Conservation (phyloP, 371 early-diverging fungal genomes). For the Mucor velutinosus region DNA sequence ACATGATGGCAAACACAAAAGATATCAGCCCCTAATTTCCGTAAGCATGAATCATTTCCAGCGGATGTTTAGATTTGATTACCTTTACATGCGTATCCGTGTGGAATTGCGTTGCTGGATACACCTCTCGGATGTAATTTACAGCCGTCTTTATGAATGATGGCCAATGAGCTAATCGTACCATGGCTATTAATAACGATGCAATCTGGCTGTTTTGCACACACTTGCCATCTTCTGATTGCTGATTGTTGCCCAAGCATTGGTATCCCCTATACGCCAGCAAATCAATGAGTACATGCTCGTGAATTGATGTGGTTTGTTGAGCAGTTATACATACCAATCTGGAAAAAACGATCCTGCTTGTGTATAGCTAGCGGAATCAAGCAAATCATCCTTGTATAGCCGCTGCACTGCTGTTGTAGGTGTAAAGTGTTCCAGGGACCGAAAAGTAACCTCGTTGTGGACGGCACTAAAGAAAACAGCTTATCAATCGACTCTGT, state of each 20-base stretch:
- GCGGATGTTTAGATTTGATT: not conserved
- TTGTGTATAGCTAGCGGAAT: slow-evolving; percentile 61
- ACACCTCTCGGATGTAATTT: slow-evolving; percentile 54
- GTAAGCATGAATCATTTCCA: not conserved
- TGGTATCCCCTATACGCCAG: slow-evolving; percentile 54
- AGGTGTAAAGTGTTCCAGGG: slow-evolving; percentile 35
- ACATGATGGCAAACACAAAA: slow-evolving; percentile 80
- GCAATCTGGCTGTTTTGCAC: not conserved
- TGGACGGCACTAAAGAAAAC: slow-evolving; percentile 40
- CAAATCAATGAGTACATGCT: not conserved
- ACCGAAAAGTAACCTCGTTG: slow-evolving; percentile 48
- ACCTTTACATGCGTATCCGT: slow-evolving; percentile 33
- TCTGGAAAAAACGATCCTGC: slow-evolving; percentile 89
- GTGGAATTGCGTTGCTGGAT: slow-evolving; percentile 24
- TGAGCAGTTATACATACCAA: slow-evolving; percentile 55
- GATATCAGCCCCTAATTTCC: slow-evolving; percentile 60
- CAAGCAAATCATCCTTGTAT: slow-evolving; percentile 42
- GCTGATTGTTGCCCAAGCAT: slow-evolving; percentile 50
- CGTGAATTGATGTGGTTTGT: not conserved
- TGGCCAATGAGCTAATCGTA: slow-evolving; percentile 79
- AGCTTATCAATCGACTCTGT: not conserved
- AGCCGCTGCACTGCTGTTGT: slow-evolving; percentile 6
- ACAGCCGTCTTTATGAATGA: slow-evolving; percentile 73
- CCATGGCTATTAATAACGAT: not conserved
- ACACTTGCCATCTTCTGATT: slow-evolving; percentile 54